Percentiles rank a stretch among this genome's conserved stretches.
Conservation (phyloP, 2,329 filamentous ascomycete species). For the Thielaviopsis punctulata region DNA sequence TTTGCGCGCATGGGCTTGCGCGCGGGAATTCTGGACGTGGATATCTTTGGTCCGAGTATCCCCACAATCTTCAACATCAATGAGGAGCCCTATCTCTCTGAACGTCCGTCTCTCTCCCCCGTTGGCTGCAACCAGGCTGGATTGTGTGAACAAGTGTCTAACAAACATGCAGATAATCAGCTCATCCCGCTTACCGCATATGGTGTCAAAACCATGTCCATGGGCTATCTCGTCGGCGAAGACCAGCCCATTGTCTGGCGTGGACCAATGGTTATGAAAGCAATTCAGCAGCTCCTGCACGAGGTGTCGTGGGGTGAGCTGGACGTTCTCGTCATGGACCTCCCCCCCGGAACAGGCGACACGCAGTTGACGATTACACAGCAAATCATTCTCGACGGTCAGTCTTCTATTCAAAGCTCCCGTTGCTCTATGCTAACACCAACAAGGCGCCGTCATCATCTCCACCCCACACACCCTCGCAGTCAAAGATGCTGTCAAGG, state of each 20-base stretch:
- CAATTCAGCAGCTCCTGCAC: conserved; percentile 83
- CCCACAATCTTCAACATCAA: conserved; percentile 74
- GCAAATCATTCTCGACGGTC: conserved; percentile 74
- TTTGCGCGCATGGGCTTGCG: conserved; percentile 69
- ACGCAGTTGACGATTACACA: conserved; percentile 95
- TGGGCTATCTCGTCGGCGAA: conserved; percentile 79
- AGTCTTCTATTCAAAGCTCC: conserved; percentile 13
- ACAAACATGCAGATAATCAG: conserved; percentile 53
- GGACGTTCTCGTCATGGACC: conserved; percentile 74
- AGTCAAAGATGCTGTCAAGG: conserved; percentile 78
- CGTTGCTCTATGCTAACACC: not conserved
- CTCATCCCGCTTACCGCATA: conserved; percentile 83
- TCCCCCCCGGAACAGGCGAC: conserved; percentile 89
- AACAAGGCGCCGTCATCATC: conserved; percentile 58
- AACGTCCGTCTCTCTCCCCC: conserved; percentile 33
- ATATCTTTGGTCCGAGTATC: conserved; percentile 92
- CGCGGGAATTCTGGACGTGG: conserved; percentile 79
- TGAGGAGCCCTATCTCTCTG: conserved; percentile 59
- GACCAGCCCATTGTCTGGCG: conserved; percentile 82
- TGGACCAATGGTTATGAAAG: conserved; percentile 95
- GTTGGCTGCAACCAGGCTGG: not conserved
- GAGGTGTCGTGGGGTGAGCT: conserved; percentile 87
- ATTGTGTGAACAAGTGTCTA: no score
- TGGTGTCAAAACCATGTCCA: conserved; percentile 95
- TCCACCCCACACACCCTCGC: conserved; percentile 90